Percentiles rank a stretch among this genome's conserved stretches.
phyloP scores from a whole-genome alignment of 202 grass and related monocot genomes.

The Bolboschoenoplectus hybrid region DNA sequence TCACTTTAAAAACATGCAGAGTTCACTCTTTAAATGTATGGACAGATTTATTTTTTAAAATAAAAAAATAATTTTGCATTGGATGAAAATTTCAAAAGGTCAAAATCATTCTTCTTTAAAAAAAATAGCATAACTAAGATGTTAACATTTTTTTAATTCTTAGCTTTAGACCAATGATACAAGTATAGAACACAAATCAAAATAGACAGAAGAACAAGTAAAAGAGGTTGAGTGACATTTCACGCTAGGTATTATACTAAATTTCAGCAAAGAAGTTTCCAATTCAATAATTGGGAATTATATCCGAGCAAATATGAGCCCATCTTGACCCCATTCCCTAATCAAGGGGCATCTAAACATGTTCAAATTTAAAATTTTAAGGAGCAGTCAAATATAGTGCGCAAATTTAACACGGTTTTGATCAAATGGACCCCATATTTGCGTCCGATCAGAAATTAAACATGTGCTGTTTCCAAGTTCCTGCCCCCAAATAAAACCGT shows the following conservation, averaged over 20 bases:
- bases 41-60: no score
- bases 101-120: not conserved
- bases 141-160: not conserved
- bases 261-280: not conserved
- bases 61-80: no score
- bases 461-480: conserved; percentile 9
- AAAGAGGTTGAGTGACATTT: not conserved
- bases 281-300: not conserved
- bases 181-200: not conserved
- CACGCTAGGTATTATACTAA: not conserved
- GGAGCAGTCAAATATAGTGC: not conserved
- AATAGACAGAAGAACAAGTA: conserved; percentile 1
- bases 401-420: conserved; percentile 28
- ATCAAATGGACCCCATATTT: not conserved
- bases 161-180: not conserved
- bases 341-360: not conserved
- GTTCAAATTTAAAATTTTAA: not conserved
- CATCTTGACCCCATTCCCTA: not conserved
- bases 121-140: not conserved
- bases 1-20: no score
- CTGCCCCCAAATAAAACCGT: conserved; percentile 16
- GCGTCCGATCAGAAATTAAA: not conserved
- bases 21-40: no score
- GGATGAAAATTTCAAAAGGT: no score
- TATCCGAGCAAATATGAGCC: not conserved